Conservation (phyloP, 305 asterid species). For the Fraxinus dipetala region DNA sequence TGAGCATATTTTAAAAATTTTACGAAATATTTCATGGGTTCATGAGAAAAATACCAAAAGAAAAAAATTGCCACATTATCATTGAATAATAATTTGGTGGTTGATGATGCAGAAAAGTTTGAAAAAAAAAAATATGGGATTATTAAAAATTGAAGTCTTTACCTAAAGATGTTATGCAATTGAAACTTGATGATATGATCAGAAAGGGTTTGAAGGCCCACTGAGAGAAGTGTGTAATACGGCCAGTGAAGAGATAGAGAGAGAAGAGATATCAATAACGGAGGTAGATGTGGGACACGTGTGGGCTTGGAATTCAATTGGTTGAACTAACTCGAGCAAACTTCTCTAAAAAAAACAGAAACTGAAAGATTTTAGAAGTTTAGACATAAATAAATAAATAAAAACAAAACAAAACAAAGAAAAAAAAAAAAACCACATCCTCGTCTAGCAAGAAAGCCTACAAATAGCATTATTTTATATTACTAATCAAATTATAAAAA, state of each 20-base stretch:
- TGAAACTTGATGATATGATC: not conserved
- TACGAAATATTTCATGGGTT: slow-evolving; percentile 14
- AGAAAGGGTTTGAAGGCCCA: slow-evolving; percentile 49
- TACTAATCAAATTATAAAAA: not conserved
- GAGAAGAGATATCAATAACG: slow-evolving; percentile 39
- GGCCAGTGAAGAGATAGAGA: slow-evolving; percentile 23
- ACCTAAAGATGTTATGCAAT: slow-evolving; percentile 26
- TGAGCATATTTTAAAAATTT: not conserved
- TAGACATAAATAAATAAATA: not conserved
- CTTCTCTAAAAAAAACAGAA: too few relatives aligned
- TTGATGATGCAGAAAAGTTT: not conserved
- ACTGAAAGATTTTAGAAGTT: not conserved
- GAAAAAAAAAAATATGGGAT: not conserved
- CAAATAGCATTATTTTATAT: too few relatives aligned
- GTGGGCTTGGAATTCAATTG: slow-evolving; percentile 32
- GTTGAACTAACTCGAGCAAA: slow-evolving; percentile 11
- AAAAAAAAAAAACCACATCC: not conserved
- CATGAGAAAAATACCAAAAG: not conserved
- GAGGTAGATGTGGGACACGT: slow-evolving; percentile 40
- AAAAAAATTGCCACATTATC: not conserved
- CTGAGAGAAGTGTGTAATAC: slow-evolving; percentile 30
- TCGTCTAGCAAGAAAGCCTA: not conserved
- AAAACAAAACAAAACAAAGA: too few relatives aligned
- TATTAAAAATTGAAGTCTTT: slow-evolving; percentile 14
- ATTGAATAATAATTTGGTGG: not conserved